These are phyloP conservation scores for Trypanosoma rangeli DNA, from an alignment of 208 protist genomes.

Conservation along the genomic window DNA sequence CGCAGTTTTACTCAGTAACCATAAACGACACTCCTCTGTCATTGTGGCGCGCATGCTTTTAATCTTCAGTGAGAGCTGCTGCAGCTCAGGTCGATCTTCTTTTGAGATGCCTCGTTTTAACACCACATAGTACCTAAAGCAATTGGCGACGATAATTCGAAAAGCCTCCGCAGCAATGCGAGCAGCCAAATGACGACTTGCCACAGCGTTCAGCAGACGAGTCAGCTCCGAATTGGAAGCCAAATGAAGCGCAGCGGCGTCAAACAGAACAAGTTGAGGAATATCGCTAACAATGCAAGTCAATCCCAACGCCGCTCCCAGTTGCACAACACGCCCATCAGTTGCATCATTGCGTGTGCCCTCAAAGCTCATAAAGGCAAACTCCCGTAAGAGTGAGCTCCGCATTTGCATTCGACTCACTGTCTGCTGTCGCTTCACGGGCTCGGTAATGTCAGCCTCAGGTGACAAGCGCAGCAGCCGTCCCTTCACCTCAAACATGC, in stretches of 20 bases:
- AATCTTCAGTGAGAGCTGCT: conserved; percentile 39
- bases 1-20: conserved; percentile 12
- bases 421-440: neutral
- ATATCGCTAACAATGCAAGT: conserved; percentile 35
- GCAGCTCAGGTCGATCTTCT: conserved; percentile 35
- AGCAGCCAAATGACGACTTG: conserved; percentile 43
- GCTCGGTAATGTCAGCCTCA: neutral
- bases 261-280: conserved; percentile 50
- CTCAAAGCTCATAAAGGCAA: conserved; percentile 12
- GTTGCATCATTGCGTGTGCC: neutral
- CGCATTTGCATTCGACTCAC: conserved; percentile 6
- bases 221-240: conserved; percentile 35
- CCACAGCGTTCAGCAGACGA: conserved; percentile 34
- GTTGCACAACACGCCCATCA: conserved; percentile 10
- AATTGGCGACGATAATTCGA: conserved; percentile 23
- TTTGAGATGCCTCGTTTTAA: conserved; percentile 30
- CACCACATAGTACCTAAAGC: conserved; percentile 35
- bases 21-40: conserved; percentile 31
- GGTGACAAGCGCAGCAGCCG: conserved; percentile 15
- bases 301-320: conserved; percentile 43
- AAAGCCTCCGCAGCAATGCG: conserved; percentile 37
- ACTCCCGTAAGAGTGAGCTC: conserved; percentile 15
- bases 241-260: conserved; percentile 55
- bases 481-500: conserved; percentile 17
- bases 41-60: conserved; percentile 32